Evolutionary conservation across 805 yeast genomes (phyloP).

Genomic region (Metschnikowia noctiluminum): DNA sequence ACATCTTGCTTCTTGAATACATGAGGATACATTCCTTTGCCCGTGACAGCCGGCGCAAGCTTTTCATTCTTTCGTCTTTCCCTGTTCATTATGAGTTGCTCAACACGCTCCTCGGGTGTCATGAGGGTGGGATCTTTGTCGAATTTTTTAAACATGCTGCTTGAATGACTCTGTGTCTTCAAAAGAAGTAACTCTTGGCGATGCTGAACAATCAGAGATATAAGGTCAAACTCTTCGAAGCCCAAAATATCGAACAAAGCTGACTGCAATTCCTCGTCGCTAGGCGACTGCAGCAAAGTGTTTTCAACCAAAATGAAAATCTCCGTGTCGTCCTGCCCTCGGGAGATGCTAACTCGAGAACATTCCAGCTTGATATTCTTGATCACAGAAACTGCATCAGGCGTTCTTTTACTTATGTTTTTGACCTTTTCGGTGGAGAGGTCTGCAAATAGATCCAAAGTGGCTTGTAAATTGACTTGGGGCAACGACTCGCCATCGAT

Average conservation of each 20-base stretch:
- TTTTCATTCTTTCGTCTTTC: constrained; percentile 46
- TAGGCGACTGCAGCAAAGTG: constrained; percentile 32
- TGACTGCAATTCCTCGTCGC: constrained; percentile 65
- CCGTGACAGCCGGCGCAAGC: constrained; percentile 41
- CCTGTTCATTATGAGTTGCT: constrained; percentile 50
- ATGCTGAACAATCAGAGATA: constrained; percentile 56
- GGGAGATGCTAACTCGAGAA: constrained; percentile 28
- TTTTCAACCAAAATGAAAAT: constrained; percentile 27
- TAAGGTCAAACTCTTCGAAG: constrained; percentile 78
- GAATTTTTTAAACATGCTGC: background rate
- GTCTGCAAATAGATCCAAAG: constrained; percentile 37
- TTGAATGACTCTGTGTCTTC: constrained; percentile 16
- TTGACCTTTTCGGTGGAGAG: constrained; percentile 33
- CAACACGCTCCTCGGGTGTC: constrained; percentile 53
- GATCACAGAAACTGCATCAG: constrained; percentile 3
- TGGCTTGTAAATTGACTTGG: constrained; percentile 24
- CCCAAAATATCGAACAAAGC: constrained; percentile 78
- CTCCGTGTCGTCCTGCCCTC: constrained; percentile 33
- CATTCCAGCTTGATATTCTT: constrained; percentile 29
- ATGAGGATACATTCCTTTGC: constrained; percentile 68
- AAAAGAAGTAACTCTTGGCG: constrained; percentile 20
- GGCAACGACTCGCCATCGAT: constrained; percentile 35
- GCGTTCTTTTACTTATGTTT: background rate
- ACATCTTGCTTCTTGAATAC: constrained; percentile 67
- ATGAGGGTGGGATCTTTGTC: constrained; percentile 28